Conservation (phyloP, 352 stramenopile genomes). For the Saprolegnia parasitica region DNA sequence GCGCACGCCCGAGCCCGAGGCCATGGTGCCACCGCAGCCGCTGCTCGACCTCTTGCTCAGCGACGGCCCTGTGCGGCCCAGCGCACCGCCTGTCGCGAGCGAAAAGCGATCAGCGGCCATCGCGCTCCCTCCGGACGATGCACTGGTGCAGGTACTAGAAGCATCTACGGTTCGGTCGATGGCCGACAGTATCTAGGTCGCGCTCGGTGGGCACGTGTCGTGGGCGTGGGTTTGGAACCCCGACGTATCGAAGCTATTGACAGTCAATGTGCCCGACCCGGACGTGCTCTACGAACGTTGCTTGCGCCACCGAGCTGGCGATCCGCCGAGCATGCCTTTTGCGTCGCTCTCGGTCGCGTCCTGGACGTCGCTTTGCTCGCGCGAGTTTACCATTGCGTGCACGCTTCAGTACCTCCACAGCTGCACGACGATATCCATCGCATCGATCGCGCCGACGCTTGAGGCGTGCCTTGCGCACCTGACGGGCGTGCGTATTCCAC, state of each 20-base stretch:
- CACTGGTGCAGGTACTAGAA: background rate
- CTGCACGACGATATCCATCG: conserved; percentile 10
- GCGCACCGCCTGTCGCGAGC: too few relatives aligned
- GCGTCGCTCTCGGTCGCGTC: conserved; percentile 3
- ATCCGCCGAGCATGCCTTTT: background rate
- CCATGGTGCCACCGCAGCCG: background rate
- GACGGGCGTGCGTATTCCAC: background rate
- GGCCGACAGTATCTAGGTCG: background rate
- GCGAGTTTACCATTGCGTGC: conserved; percentile 18
- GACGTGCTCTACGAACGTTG: conserved; percentile 9
- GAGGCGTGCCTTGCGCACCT: conserved; percentile 2
- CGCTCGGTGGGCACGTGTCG: background rate
- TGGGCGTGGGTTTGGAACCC: conserved; percentile 6
- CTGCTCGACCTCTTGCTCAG: conserved; percentile 19
- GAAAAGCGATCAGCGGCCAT: background rate
- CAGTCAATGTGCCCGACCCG: background rate
- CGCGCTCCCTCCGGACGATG: background rate
- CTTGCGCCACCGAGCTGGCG: background rate
- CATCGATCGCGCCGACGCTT: background rate
- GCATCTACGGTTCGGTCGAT: background rate
- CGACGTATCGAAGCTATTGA: background rate
- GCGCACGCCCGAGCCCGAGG: background rate
- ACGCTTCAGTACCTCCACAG: background rate
- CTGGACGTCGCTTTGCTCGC: conserved; percentile 7
- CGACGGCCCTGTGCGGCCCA: background rate